These are phyloP conservation scores for Wickerhamomyces xylosicus DNA, from an alignment of 805 yeast genomes.

Conservation along the genomic window DNA sequence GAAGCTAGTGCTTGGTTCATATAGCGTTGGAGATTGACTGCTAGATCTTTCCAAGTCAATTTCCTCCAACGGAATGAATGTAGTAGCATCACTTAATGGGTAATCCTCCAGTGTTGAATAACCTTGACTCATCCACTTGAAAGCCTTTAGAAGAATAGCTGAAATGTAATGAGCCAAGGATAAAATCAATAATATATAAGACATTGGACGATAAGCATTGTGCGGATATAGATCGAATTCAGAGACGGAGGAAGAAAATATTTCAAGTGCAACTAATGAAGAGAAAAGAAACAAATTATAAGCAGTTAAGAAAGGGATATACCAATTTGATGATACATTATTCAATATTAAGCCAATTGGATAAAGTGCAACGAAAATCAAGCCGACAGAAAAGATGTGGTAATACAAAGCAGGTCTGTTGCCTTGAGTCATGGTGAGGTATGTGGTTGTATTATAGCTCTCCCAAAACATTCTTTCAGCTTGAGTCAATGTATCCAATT, in stretches of 20 bases:
- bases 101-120: conserved; percentile 17
- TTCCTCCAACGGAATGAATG: conserved; percentile 21
- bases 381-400: conserved; percentile 38
- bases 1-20: conserved; percentile 7
- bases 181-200: conserved; percentile 45
- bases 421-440: conserved; percentile 43
- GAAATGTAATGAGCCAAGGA: conserved; percentile 42
- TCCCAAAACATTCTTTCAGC: conserved; percentile 75
- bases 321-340: conserved; percentile 47
- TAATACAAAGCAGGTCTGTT: conserved; percentile 39
- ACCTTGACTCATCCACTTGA: conserved; percentile 28
- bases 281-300: conserved; percentile 36
- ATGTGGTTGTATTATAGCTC: conserved; percentile 66
- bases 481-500: conserved; percentile 47
- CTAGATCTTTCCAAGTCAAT: conserved; percentile 15
- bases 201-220: conserved; percentile 62
- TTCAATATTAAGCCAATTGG: conserved; percentile 63
- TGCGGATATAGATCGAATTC: conserved; percentile 51
- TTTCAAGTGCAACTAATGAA: conserved; percentile 43
- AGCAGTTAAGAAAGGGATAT: conserved; percentile 41
- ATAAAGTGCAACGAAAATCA: conserved; percentile 43
- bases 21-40: conserved; percentile 13
- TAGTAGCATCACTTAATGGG: conserved; percentile 3
- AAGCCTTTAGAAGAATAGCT: conserved; percentile 39
- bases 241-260: conserved; percentile 51